These are phyloP conservation scores for Stachybotrys elegans DNA, from an alignment of 2,329 filamentous ascomycete species.

Conservation along the genomic window DNA sequence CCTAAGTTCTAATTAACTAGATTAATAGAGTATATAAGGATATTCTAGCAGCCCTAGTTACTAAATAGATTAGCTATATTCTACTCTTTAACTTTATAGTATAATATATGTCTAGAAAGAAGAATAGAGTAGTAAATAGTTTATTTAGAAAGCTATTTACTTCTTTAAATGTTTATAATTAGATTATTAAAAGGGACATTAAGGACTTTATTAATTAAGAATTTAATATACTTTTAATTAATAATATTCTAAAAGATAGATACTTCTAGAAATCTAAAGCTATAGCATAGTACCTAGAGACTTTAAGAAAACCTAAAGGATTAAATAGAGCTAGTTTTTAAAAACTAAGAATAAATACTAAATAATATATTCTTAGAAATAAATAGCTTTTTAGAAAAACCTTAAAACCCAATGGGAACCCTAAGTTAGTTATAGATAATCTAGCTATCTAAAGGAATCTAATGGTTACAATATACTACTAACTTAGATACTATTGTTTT, in stretches of 20 bases:
- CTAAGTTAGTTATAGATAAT: too few relatives aligned
- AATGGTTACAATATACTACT: too few relatives aligned
- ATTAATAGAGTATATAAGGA: not conserved
- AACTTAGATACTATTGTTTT: too few relatives aligned
- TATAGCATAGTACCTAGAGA: not conserved
- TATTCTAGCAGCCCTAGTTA: too few relatives aligned
- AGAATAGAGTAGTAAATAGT: not conserved
- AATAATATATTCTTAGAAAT: not conserved
- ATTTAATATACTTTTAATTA: not conserved
- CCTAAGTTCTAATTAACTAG: not conserved
- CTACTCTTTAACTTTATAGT: not conserved
- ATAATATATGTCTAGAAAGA: not conserved
- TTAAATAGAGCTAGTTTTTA: not conserved
- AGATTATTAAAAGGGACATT: not conserved
- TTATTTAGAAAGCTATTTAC: not conserved
- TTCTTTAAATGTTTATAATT: not conserved
- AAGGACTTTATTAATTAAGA: not conserved
- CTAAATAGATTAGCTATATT: not conserved
- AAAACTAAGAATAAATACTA: too few relatives aligned
- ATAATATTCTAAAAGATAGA: slow-evolving; percentile 1
- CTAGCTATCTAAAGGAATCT: too few relatives aligned
- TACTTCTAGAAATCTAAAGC: too few relatives aligned
- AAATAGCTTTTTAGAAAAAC: not conserved
- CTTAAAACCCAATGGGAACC: too few relatives aligned
- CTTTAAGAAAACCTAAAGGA: slow-evolving; percentile 3